Base-by-base conservation (phyloP, 805 yeast species). In the Blastobotrys parvus region DNA sequence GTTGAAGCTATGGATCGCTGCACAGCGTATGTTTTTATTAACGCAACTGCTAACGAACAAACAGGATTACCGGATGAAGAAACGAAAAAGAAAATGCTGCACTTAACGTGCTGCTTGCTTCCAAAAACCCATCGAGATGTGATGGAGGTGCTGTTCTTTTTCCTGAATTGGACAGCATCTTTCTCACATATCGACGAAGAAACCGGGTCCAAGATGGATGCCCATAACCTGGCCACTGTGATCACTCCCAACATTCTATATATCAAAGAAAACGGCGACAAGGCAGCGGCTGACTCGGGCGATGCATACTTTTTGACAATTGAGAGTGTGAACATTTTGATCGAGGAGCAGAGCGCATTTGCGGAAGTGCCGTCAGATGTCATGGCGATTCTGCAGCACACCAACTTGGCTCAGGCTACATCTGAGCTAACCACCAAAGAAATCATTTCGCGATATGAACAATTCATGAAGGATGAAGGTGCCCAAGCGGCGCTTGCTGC, bases 151-250 rank as follows among this genome's bases (percentile, higher is more conserved):
- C 65, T 92, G 34, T 69, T 89, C 25, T 78, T 81, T 45, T 92
- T 92, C 61, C 75, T 92, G 58, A 81, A 80, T 61, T 92, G 97
- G 97, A 90, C 89, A 2, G 87, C 97, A 0, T 85, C 97, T 2
- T 92, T 92, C 65, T 84, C 97, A 1, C 89, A 86, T 53, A 77
- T 89, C 48, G 97, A 88, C 56, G 94, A 87, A 54, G 89, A 84
- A 52, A 76, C 78, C 18, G 92, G 92, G 0, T 87, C 97, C 2
- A 92, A 90, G 65, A 92, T 92, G 98, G 97, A 90, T 59, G 77
- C 84, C 27, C 95, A 88, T 59, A 92, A 92, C 60, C 70, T 92
- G 49, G 95, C 98, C 1, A 92, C 97, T 0, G 99, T 92, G 2
- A 72, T 92, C 39, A 84, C 97, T 0, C 99, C 99, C 1, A 92